These are phyloP conservation scores for Epichloe scottii DNA, from an alignment of 2,329 filamentous ascomycete genomes.

Conservation along the genomic window DNA sequence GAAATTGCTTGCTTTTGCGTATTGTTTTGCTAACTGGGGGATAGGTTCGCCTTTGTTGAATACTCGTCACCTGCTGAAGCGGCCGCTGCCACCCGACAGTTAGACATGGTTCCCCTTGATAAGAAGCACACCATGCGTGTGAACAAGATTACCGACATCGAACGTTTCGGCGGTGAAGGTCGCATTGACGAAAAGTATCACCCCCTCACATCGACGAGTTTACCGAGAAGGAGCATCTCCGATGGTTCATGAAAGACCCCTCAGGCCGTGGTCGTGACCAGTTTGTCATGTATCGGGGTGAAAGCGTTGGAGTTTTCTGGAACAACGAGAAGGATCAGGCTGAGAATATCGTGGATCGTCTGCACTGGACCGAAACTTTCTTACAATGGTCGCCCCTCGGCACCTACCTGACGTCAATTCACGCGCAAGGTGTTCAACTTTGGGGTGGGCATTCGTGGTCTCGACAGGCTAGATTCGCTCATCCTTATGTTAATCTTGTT, in stretches of 20 bases:
- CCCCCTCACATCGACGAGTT: slow-evolving; percentile 75
- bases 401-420: slow-evolving; percentile 87
- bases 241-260: slow-evolving; percentile 83
- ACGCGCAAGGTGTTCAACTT: slow-evolving; percentile 90
- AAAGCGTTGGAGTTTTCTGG: slow-evolving; percentile 92
- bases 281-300: slow-evolving; percentile 86
- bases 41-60: slow-evolving; percentile 91
- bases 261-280: slow-evolving; percentile 76
- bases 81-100: slow-evolving; percentile 73
- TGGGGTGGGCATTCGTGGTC: slow-evolving; percentile 90
- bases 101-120: slow-evolving; percentile 79
- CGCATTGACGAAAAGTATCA: slow-evolving; percentile 85
- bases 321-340: slow-evolving; percentile 91
- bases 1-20: background rate
- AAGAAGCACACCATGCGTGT: slow-evolving; percentile 92
- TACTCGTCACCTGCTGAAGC: slow-evolving; percentile 87
- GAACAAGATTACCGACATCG: slow-evolving; percentile 97
- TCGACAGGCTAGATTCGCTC: slow-evolving; percentile 83
- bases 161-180: slow-evolving; percentile 89
- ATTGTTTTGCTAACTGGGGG: background rate
- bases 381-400: slow-evolving; percentile 95
- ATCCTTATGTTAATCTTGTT: slow-evolving; percentile 89
- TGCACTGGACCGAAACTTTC: slow-evolving; percentile 96
- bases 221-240: slow-evolving; percentile 81
- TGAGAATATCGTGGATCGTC: slow-evolving; percentile 79